Percentiles rank a stretch among this genome's conserved stretches.
Conservation (phyloP, 352 stramenopile species). For the Phytopythium sindhum region DNA sequence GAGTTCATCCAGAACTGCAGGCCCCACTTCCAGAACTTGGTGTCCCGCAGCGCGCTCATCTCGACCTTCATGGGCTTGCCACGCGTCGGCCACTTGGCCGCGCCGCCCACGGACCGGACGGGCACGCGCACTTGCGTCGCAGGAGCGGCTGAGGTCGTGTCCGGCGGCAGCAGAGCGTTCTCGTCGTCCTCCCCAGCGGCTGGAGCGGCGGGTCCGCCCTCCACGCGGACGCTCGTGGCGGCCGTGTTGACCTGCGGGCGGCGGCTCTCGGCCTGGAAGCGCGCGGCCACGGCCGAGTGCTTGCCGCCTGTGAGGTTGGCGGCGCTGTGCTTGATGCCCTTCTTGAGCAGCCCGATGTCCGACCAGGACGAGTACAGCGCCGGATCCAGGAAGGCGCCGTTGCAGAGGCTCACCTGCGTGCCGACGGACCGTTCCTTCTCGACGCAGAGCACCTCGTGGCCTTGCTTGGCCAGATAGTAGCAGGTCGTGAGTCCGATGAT, state of each 20-base stretch:
- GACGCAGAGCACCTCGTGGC: conserved; percentile 84
- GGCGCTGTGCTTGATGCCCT: conserved; percentile 17
- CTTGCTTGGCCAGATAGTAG: conserved; percentile 83
- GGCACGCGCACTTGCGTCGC: conserved; percentile 20
- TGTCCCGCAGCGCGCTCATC: conserved; percentile 73
- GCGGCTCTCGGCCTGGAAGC: conserved; percentile 9
- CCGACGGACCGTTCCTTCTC: conserved; percentile 79
- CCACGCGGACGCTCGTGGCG: conserved; percentile 25
- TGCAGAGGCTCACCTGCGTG: conserved; percentile 79
- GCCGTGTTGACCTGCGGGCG: not conserved
- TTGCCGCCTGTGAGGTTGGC: not conserved
- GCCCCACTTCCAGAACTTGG: conserved; percentile 87
- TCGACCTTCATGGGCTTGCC: conserved; percentile 85
- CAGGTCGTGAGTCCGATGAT: conserved; percentile 84
- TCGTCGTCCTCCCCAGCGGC: conserved; percentile 21
- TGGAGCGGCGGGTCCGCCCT: conserved; percentile 29
- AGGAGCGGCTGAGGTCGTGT: not conserved
- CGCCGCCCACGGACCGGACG: conserved; percentile 11
- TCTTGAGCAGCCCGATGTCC: conserved; percentile 61
- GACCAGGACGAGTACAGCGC: conserved; percentile 82
- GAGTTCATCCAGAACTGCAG: conserved; percentile 83
- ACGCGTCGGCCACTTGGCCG: conserved; percentile 30
- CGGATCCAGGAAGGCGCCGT: conserved; percentile 80
- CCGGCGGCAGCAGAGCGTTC: conserved; percentile 1
- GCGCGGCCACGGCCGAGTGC: conserved; percentile 3